Evolutionary conservation across 768 basidiomycete genomes (phyloP).

Genomic region (Pulveroboletus frians): DNA sequence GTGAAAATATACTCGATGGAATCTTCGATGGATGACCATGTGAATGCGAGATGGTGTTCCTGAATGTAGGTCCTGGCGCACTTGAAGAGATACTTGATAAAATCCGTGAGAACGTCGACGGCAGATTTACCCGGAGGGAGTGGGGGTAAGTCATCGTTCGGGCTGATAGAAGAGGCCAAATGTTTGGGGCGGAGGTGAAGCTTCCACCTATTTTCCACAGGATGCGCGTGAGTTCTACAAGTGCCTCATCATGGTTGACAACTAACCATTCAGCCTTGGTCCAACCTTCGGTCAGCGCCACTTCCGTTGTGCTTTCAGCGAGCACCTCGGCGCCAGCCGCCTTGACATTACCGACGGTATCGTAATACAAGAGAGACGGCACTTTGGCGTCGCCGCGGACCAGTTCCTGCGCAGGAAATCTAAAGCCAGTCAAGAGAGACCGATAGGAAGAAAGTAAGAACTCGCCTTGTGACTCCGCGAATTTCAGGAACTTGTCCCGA

Average conservation of each 20-base stretch:
- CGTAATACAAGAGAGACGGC: slow-evolving; percentile 42
- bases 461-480: slow-evolving; percentile 9
- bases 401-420: slow-evolving; percentile 29
- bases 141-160: neutral
- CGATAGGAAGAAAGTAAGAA: neutral
- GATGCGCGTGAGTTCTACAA: neutral
- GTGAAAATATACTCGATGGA: slow-evolving; percentile 20
- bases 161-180: slow-evolving; percentile 1
- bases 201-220: slow-evolving; percentile 20
- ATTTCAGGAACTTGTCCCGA: slow-evolving; percentile 10
- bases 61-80: slow-evolving; percentile 11
- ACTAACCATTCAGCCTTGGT: slow-evolving; percentile 18
- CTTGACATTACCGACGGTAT: slow-evolving; percentile 28
- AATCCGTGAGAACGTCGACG: too few species aligned
- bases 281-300: slow-evolving; percentile 30
- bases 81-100: neutral
- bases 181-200: slow-evolving; percentile 18
- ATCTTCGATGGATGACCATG: slow-evolving; percentile 13
- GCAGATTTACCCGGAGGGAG: too few species aligned
- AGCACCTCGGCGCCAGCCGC: slow-evolving; percentile 41
- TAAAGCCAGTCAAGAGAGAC: slow-evolving; percentile 12
- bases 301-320: slow-evolving; percentile 26
- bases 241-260: neutral
- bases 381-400: slow-evolving; percentile 41
- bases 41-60: slow-evolving; percentile 11